Conservation (phyloP, 768 basidiomycete genomes). For the Punctularia strigosozonata region DNA sequence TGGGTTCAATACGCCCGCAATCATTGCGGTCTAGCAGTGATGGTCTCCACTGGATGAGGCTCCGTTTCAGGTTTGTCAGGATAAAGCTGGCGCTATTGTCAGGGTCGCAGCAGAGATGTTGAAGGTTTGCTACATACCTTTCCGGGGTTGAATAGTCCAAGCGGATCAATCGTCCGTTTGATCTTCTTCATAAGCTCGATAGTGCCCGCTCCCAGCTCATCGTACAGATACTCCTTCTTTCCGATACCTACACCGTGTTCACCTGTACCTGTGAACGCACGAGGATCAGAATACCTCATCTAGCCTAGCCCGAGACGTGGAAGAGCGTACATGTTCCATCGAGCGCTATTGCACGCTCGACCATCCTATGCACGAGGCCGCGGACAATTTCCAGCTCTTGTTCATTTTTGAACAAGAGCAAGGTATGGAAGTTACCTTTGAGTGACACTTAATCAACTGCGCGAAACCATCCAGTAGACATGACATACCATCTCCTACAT, state of each 20-base stretch:
- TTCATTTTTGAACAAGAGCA: constrained; percentile 24
- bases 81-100: no score
- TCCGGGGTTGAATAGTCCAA: constrained; percentile 73
- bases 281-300: neutral
- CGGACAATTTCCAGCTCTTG: constrained; percentile 21
- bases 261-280: constrained; percentile 41
- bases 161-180: constrained; percentile 64
- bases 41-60: no score
- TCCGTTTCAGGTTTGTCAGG: no score
- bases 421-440: constrained; percentile 31
- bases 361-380: constrained; percentile 43
- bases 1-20: no score
- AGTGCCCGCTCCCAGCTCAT: constrained; percentile 76
- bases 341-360: constrained; percentile 52
- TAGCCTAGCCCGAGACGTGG: no score
- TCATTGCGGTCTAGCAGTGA: no score
- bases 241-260: constrained; percentile 87
- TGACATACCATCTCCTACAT: constrained; percentile 60
- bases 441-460: neutral
- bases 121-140: no score
- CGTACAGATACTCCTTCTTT: constrained; percentile 68
- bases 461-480: constrained; percentile 10
- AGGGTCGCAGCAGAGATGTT: no score
- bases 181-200: constrained; percentile 77
- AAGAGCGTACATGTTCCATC: constrained; percentile 71